These are phyloP conservation scores for Isatis tinctoria DNA, from an alignment of 345 rosid species.

Conservation along the genomic window DNA sequence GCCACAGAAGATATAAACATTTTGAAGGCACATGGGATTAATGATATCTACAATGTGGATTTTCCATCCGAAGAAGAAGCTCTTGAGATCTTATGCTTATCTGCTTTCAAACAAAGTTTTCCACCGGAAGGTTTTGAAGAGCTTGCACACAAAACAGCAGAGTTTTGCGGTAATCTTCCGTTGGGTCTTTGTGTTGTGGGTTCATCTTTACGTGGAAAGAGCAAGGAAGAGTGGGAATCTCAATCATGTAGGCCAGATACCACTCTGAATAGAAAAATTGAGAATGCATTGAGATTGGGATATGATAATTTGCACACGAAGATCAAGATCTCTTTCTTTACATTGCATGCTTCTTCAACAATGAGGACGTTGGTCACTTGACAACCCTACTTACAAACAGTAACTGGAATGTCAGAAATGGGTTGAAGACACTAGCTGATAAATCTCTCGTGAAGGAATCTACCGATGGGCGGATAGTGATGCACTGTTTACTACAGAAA, in stretches of 20 bases:
- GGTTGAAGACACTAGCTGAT: not conserved
- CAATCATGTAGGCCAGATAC: not conserved
- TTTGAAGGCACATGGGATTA: not conserved
- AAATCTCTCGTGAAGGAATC: not conserved
- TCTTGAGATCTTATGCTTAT: not conserved
- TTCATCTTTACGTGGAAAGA: not conserved
- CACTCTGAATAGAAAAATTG: not conserved
- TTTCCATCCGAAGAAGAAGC: not conserved
- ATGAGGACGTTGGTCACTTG: not conserved
- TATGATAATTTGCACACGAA: not conserved
- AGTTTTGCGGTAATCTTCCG: not conserved
- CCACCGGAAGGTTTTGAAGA: not conserved
- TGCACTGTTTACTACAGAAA: not conserved
- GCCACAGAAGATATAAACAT: not conserved
- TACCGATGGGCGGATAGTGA: not conserved
- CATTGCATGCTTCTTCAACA: not conserved
- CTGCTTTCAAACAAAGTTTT: not conserved
- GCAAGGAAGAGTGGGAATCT: not conserved
- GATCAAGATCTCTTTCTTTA: not conserved
- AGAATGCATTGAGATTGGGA: not conserved
- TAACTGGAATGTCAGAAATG: not conserved
- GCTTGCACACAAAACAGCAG: not conserved
- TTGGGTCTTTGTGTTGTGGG: not conserved
- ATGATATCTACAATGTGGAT: not conserved
- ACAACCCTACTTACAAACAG: not conserved